These are phyloP conservation scores for Cytospora piceicola DNA, from an alignment of 2,329 filamentous ascomycete genomes.

Conservation along the genomic window DNA sequence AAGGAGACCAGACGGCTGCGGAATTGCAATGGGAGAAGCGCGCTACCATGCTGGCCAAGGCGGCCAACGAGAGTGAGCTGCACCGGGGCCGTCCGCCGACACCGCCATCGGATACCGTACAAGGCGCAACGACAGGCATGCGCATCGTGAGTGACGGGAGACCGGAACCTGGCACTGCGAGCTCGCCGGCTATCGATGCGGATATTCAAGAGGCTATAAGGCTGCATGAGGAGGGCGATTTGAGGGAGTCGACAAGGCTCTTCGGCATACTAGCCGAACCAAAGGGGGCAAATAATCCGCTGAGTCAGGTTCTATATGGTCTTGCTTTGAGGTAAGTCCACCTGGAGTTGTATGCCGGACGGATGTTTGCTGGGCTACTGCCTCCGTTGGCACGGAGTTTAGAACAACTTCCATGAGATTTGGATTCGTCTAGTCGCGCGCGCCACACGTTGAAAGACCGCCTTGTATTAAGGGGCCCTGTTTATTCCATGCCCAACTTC, in stretches of 20 bases:
- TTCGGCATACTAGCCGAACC: constrained; percentile 86
- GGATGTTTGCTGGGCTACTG: background rate
- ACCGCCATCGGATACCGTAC: constrained; percentile 38
- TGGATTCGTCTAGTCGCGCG: background rate
- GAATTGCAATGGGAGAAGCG: constrained; percentile 90
- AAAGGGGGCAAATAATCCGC: constrained; percentile 82
- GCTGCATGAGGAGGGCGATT: constrained; percentile 82
- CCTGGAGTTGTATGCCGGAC: background rate
- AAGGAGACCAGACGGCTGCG: constrained; percentile 51
- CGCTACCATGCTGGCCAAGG: constrained; percentile 78
- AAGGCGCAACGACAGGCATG: constrained; percentile 38
- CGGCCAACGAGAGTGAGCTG: constrained; percentile 56
- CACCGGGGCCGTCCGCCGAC: constrained; percentile 48
- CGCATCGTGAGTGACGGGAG: constrained; percentile 33
- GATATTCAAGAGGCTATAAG: constrained; percentile 96
- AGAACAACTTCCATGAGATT: background rate
- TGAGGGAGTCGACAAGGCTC: constrained; percentile 78
- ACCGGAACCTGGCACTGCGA: constrained; percentile 44
- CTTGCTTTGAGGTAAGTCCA: constrained; percentile 80
- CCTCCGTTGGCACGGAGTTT: background rate
- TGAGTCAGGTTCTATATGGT: constrained; percentile 95
- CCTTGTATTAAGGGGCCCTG: background rate
- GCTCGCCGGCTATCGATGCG: constrained; percentile 59
- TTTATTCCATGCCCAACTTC: background rate
- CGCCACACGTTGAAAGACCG: background rate